These are phyloP conservation scores for Papiliotrema laurentii DNA, from an alignment of 1,284 basidiomycete species.

Conservation along the genomic window DNA sequence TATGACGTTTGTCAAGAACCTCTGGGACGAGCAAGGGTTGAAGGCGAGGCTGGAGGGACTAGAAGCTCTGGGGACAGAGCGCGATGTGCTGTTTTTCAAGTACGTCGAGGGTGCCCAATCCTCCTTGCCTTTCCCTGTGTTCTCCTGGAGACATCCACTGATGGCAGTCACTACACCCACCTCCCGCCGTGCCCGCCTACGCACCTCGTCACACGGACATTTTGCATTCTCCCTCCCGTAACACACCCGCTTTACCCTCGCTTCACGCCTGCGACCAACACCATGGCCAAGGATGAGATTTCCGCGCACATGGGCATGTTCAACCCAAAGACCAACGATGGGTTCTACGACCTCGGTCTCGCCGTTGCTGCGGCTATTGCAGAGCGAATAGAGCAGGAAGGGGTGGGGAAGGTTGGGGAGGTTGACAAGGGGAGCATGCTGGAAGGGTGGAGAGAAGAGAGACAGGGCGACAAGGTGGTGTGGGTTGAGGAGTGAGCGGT, in stretches of 20 bases:
- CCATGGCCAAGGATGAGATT: slow-evolving; percentile 69
- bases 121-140: slow-evolving; percentile 26
- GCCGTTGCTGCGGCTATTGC: slow-evolving; percentile 51
- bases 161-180: slow-evolving; percentile 66
- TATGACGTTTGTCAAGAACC: slow-evolving; percentile 78
- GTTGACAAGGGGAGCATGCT: slow-evolving; percentile 7
- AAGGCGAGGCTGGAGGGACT: slow-evolving; percentile 61
- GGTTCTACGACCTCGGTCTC: slow-evolving; percentile 80
- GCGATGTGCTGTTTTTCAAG: slow-evolving; percentile 64
- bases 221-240: slow-evolving; percentile 65
- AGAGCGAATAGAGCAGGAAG: slow-evolving; percentile 40
- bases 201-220: slow-evolving; percentile 60
- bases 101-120: slow-evolving; percentile 46
- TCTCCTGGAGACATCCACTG: not conserved
- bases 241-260: slow-evolving; percentile 54
- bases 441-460: slow-evolving; percentile 19
- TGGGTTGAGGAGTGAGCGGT: slow-evolving; percentile 22
- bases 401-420: slow-evolving; percentile 20
- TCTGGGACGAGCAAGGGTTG: slow-evolving; percentile 75
- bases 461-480: slow-evolving; percentile 20
- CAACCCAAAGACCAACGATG: slow-evolving; percentile 72
- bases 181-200: slow-evolving; percentile 61
- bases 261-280: slow-evolving; percentile 64
- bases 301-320: slow-evolving; percentile 90
- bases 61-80: slow-evolving; percentile 55